Base-by-base conservation (phyloP, 805 yeast species). In the Candida stauntonica region DNA sequence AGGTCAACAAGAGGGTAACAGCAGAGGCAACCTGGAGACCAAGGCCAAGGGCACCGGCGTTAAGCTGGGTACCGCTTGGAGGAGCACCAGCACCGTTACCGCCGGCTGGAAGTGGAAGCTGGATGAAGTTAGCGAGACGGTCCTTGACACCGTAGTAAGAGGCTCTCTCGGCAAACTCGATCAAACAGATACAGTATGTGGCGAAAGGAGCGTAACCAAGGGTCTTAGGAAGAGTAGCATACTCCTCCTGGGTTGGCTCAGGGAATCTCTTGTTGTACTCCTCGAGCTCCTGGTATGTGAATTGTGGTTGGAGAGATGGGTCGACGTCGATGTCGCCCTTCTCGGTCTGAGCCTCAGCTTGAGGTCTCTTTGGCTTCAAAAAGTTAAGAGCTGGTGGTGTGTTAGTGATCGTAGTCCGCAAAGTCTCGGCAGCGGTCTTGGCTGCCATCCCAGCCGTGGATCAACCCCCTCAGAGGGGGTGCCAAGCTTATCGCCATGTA, bases 141-240 rank as follows among this genome's bases (percentile, higher is more conserved):
- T 85, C 84, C 31, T 79, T 72, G 45, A 82, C 66, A 55, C 94
- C 93, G 53, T 85, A 85, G 66, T 79, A 85, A 13, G 89, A 72
- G 58, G 85, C 83, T 47, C 93, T 74, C 62, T 85, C 95, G 35
- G 89, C 76, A 45, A 85, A 74, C 64, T 85, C 94, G 29, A 85
- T 85, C 35, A 84, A 38, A 45, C 75, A 76, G 43, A 80, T 70
- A 38, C 77, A 61, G 60, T 75, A 77, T 24, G 72, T 60, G 17
- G 67, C 64, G 40, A 61, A 62, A 12, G 77, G 73, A 35, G 78
- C 72, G 21, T 63, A 54, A 29, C 80, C 82, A 13, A 67, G 52
- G 7, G 67, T 51, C 41, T 64, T 59, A 41, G 66, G 60, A 32
- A 61, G 60, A 3, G 52, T 54, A 1, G 43, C 37, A 18, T 54